A percentile compares a stretch with the other conserved stretches of the same genome.
Conservation (phyloP, 225 moss, liverwort and hornwort species). For the Pseudisothecium myosuroides region DNA sequence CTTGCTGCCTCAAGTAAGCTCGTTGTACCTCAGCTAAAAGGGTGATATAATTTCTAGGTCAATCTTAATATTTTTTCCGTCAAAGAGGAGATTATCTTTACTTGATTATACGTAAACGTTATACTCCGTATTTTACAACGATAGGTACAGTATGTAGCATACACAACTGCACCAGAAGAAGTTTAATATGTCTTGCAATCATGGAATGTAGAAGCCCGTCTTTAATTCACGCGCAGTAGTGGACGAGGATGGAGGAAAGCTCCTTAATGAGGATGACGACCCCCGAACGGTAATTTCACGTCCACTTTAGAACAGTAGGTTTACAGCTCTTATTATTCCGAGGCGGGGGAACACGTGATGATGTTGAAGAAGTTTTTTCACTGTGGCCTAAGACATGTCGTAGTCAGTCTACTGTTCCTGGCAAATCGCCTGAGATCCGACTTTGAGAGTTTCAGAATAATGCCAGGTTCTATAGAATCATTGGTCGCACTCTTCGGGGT, state of each 20-base stretch:
- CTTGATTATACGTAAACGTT: neutral
- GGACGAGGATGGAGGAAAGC: slow-evolving; percentile 72
- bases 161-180: neutral
- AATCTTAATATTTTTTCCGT: neutral
- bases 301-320: neutral
- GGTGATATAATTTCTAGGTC: neutral
- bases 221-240: slow-evolving; percentile 67
- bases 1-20: slow-evolving; percentile 68
- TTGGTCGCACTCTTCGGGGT: neutral
- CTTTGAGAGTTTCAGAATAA: neutral
- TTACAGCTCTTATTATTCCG: neutral
- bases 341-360: neutral
- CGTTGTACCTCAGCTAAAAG: neutral
- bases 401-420: neutral
- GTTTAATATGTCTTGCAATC: neutral
- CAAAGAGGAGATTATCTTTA: neutral
- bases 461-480: neutral
- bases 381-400: neutral
- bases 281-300: slow-evolving; percentile 53
- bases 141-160: neutral
- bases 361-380: neutral
- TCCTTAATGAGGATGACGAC: slow-evolving; percentile 91
- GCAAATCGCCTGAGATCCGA: neutral
- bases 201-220: slow-evolving; percentile 47
- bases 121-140: neutral